Conservation (phyloP, 208 protist genomes). For the Phytomonas sp. region DNA sequence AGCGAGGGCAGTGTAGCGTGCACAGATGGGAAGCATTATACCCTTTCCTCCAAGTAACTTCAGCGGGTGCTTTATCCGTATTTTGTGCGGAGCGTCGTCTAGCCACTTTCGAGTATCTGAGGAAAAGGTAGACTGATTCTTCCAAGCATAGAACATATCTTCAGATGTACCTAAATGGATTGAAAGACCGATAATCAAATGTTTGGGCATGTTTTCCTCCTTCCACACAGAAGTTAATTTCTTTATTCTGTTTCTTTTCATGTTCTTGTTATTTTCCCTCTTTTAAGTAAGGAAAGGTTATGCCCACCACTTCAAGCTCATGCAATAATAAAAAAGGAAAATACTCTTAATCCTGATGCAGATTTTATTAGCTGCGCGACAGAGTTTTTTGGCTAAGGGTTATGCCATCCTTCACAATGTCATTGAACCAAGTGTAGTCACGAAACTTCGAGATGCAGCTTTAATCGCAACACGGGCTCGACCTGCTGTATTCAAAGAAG, state of each 20-base stretch:
- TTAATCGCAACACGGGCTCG: conserved; percentile 45
- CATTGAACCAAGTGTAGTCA: conserved; percentile 21
- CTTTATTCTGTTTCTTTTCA: background rate
- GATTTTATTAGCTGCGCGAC: conserved; percentile 44
- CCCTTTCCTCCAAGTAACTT: conserved; percentile 23
- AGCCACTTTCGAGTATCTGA: background rate
- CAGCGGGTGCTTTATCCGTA: background rate
- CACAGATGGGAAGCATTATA: conserved; percentile 58
- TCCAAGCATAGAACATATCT: background rate
- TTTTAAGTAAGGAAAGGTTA: background rate
- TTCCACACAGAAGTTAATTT: conserved; percentile 6
- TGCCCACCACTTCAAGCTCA: background rate
- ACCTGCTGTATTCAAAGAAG: conserved; percentile 40
- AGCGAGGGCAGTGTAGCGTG: conserved; percentile 30
- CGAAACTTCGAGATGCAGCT: conserved; percentile 27
- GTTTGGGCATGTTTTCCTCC: background rate
- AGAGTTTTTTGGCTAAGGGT: conserved; percentile 68
- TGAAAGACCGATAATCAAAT: background rate
- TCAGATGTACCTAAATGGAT: conserved; percentile 10
- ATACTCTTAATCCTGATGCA: conserved; percentile 14
- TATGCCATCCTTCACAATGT: conserved; percentile 65
- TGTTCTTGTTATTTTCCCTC: background rate
- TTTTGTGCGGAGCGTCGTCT: background rate
- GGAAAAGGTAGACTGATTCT: background rate
- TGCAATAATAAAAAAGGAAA: background rate